Conservation (phyloP, 2,329 filamentous ascomycete genomes). For the Pseudocercospora musae region DNA sequence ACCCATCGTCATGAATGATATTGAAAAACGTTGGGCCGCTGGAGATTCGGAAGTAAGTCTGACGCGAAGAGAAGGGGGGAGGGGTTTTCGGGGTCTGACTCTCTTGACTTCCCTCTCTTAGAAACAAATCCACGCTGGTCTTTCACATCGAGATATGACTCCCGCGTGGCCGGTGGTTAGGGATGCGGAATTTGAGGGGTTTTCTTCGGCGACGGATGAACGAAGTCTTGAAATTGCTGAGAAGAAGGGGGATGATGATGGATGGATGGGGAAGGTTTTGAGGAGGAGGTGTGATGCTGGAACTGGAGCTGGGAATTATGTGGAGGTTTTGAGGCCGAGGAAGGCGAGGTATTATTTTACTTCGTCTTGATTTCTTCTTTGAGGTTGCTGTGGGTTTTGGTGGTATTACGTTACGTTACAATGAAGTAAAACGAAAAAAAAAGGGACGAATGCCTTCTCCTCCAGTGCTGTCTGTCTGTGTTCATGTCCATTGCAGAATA, state of each 20-base stretch:
- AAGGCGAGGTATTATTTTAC: slow-evolving; percentile 25
- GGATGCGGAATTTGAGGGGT: neutral
- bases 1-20: slow-evolving; percentile 19
- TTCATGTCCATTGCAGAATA: too few relatives aligned
- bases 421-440: too few relatives aligned
- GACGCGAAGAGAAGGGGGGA: too few relatives aligned
- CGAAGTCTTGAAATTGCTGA: slow-evolving; percentile 6
- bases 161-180: slow-evolving; percentile 17
- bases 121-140: slow-evolving; percentile 19
- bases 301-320: slow-evolving; percentile 4
- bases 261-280: slow-evolving; percentile 17
- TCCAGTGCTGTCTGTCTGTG: too few relatives aligned
- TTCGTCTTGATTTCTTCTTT: too few relatives aligned
- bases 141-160: slow-evolving; percentile 17
- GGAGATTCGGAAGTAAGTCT: slow-evolving; percentile 31
- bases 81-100: too few relatives aligned
- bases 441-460: too few relatives aligned
- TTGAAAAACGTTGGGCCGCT: slow-evolving; percentile 29
- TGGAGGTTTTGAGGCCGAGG: slow-evolving; percentile 26
- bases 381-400: too few relatives aligned
- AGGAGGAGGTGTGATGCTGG: slow-evolving; percentile 6
- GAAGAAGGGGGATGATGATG: slow-evolving; percentile 3
- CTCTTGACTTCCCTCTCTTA: too few relatives aligned
- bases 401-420: too few relatives aligned
- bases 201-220: slow-evolving; percentile 12